Evolutionary conservation across 202 grass and related monocot genomes (phyloP), one percentile per base, ranked within the genome.

Genomic region (Miscanthus sacchariflorus): DNA sequence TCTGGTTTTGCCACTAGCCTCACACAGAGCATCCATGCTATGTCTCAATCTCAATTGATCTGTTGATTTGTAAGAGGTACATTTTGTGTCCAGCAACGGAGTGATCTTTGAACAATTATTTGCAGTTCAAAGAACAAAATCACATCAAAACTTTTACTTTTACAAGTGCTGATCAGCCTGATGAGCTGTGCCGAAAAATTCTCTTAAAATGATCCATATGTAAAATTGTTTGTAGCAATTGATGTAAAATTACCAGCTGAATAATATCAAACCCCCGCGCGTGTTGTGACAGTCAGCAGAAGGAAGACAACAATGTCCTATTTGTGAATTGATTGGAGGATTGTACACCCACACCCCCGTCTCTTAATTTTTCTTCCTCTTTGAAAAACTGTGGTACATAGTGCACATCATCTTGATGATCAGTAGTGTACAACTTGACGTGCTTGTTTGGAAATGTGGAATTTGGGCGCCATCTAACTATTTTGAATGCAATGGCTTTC

Each of bases 41-140:
- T 66, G 25, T 43, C 15, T 21, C 59, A 23, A 42, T 54, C 18
- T 81, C 12, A 6, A 76, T 13, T 24, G 15, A 40, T 72, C 11
- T 74, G 18, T 64, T 80, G 18, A 74, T 66, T 81, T 44, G 12
- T 87, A 15, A 74, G 10, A 81, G 42, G 19, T 42, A 52, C 69
- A 40, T 81, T 74, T 74, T 28, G 11, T 40, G 9, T 80, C 76
- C 68, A 72, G 11, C 50, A 86, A 7, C 17, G 5, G 12, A 33
- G 17, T 54, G 54, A 66, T 14, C 2, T 66, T 84, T 66, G 5
- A 19, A 42, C 27, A 27, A 24, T 9, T 10, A 63, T 63, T 28
- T 59, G 35, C 2, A 18, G n/a, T 43, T 24, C 0, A 9, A 15
- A 24, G 17, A 68, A 70, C 17, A 21, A 6, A 18, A 39, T 38